Conservation (phyloP, 139 green algal species). For the Chlorella sorokiniana region DNA sequence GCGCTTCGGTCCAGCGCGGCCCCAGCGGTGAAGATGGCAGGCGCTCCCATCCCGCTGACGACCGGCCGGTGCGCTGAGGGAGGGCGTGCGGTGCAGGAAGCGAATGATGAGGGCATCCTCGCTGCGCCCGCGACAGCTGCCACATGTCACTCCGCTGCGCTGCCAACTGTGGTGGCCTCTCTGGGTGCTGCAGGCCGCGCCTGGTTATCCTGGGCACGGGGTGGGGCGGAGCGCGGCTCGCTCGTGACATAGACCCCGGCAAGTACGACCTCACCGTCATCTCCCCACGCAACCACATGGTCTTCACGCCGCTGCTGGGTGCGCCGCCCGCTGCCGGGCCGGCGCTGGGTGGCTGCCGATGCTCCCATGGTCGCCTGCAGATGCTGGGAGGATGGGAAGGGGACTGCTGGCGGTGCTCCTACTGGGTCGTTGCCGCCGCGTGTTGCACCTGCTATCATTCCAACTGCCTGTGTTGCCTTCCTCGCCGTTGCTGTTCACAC, state of each 20-base stretch:
- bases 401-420: no score
- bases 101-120: not conserved
- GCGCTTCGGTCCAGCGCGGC: not conserved
- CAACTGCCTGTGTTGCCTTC: no score
- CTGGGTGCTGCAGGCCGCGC: slow-evolving; percentile 49
- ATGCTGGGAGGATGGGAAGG: no score
- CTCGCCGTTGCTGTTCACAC: no score
- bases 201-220: slow-evolving; percentile 84
- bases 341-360: no score
- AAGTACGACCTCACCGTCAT: slow-evolving; percentile 83
- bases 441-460: no score
- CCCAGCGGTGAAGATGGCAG: not conserved
- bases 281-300: slow-evolving; percentile 81
- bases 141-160: not conserved
- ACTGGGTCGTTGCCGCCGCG: no score
- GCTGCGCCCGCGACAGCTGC: not conserved
- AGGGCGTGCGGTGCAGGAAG: not conserved
- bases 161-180: no score
- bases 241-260: slow-evolving; percentile 72
- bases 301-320: slow-evolving; percentile 84
- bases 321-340: no score
- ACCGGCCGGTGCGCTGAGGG: not conserved
- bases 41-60: slow-evolving; percentile 4
- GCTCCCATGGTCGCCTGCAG: no score
- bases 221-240: slow-evolving; percentile 75